Conservation (phyloP, 2,329 filamentous ascomycete species). For the Colletotrichum lentis region DNA sequence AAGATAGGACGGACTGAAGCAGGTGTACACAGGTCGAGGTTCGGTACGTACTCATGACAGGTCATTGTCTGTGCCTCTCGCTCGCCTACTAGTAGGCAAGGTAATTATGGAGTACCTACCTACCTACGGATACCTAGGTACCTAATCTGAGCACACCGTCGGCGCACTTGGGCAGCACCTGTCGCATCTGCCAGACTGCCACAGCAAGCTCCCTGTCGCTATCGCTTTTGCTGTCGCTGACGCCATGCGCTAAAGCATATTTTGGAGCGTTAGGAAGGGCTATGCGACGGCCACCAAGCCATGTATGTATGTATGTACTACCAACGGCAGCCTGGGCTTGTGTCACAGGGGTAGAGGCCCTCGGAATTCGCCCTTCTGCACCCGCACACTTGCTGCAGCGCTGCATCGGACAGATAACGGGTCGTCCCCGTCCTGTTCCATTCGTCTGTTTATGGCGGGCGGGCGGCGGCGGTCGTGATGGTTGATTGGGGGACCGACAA, state of each 20-base stretch:
- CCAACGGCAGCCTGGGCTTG: not conserved
- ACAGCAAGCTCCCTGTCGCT: too few relatives aligned
- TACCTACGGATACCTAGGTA: too few relatives aligned
- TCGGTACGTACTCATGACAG: not conserved
- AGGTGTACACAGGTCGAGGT: not conserved
- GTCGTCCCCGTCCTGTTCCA: slow-evolving; percentile 16
- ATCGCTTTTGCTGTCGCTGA: not conserved
- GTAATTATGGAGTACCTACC: too few relatives aligned
- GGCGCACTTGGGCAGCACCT: not conserved
- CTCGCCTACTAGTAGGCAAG: too few relatives aligned
- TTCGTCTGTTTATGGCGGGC: not conserved
- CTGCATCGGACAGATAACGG: slow-evolving; percentile 30
- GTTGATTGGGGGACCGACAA: not conserved
- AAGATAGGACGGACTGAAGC: not conserved
- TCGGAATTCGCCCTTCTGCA: too few relatives aligned
- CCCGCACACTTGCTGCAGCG: not conserved
- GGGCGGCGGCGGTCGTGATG: too few relatives aligned
- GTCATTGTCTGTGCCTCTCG: not conserved
- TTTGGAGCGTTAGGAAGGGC: slow-evolving; percentile 14
- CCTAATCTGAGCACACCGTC: not conserved
- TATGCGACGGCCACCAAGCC: slow-evolving; percentile 8
- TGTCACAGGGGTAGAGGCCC: slow-evolving; percentile 3
- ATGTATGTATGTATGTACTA: too few relatives aligned
- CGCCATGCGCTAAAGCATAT: slow-evolving; percentile 11
- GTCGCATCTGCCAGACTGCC: not conserved